Base-by-base conservation (phyloP, 805 yeast genomes). In the Kodamaea sagamina region DNA sequence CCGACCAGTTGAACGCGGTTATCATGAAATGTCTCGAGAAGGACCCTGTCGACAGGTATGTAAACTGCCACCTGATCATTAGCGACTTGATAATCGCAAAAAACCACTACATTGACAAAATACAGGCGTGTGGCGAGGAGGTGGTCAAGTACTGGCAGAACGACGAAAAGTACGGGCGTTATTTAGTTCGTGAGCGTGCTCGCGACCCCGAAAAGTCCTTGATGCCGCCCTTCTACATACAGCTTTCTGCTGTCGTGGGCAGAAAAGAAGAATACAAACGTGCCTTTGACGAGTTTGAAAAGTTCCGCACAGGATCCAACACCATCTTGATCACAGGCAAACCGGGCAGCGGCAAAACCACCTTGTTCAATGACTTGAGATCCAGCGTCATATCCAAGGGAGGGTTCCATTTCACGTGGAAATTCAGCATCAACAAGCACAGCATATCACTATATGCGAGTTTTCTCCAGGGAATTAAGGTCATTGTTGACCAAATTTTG, bases 321-420 rank as follows among this genome's bases (percentile, higher is more conserved):
- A 58, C 32, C 50, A 57, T 51, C 32, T 46, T 74, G 4, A 50
- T 76, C 3, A 50, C 57, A 1, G 81, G 82, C 11, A 64, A 57
- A 3, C 44, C 68, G 1, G 82, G 82, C 2, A 53, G 62, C 5
- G 82, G 82, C 1, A 75, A 75, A 51, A 60, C 77, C 0, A 56
- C 72, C 4, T 44, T 76, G 6, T 52, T 77, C 4, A 58, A 58
- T 21, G 76, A 71, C 21, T 47, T 75, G 34, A 65, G 62, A 40
- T 57, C 65, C 4, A 52, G 53, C 2, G 62, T 74, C 4, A 49
- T 67, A 8, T 51, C 67, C 1, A 57, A 58, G 24, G 61, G 62
- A 37, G 55, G 52, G 17, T 59, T 65, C 46, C 59, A 54, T 43
- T 55, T 61, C 19, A 50, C 47, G 22, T 68, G 72, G 72, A 59